A percentile compares a stretch with the other conserved stretches of the same genome.
phyloP scores from a whole-genome alignment of 768 basidiomycete species.

The Cystofilobasidium capitatum region DNA sequence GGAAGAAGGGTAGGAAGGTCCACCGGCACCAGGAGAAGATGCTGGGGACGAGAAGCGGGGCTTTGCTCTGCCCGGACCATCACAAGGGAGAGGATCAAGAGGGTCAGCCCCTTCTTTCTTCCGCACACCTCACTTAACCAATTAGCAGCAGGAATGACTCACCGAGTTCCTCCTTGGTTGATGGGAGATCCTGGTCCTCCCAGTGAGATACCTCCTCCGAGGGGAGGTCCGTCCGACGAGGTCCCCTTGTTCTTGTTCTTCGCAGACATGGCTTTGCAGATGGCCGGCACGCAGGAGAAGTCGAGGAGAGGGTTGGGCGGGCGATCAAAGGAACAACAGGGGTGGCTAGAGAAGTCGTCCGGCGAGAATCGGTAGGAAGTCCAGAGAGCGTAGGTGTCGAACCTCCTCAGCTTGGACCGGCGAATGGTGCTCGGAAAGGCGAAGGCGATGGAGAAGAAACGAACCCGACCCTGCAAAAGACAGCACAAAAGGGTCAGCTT shows the following conservation, averaged over 20 bases:
- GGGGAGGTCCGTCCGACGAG: neutral
- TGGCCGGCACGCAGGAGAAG: neutral
- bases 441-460: neutral
- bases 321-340: neutral
- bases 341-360: neutral
- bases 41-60: neutral
- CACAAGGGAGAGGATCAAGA: neutral
- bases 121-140: neutral
- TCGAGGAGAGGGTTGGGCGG: neutral
- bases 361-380: too few species aligned
- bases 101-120: neutral
- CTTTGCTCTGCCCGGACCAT: neutral
- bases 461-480: neutral
- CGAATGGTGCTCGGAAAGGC: neutral
- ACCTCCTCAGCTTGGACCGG: too few species aligned
- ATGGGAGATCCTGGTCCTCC: neutral
- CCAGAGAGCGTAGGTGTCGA: too few species aligned
- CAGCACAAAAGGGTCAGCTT: too few species aligned
- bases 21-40: neutral
- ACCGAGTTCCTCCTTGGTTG: neutral
- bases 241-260: neutral
- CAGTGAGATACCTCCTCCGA: constrained; percentile 1
- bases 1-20: neutral
- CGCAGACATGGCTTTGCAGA: neutral
- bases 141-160: neutral